Percentiles rank a stretch among this genome's conserved stretches.
phyloP scores from a whole-genome alignment of 306 rosid species.

The Mimosa bimucronata region DNA sequence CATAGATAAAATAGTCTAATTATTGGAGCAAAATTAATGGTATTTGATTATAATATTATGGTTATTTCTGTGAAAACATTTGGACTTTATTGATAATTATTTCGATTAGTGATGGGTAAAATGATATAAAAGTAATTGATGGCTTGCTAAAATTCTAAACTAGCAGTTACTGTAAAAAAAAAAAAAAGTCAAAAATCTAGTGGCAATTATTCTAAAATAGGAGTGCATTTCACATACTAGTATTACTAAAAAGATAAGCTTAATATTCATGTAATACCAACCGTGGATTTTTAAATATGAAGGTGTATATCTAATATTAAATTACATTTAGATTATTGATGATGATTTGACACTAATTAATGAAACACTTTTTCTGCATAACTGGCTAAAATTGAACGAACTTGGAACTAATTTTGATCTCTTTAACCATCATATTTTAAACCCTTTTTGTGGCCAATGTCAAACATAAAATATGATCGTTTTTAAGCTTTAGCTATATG shows the following conservation, averaged over 20 bases:
- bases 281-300: neutral
- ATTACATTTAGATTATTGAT: neutral
- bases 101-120: neutral
- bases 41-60: neutral
- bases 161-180: neutral
- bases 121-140: neutral
- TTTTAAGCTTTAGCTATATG: neutral
- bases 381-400: constrained; percentile 17
- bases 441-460: neutral
- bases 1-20: neutral
- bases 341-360: neutral
- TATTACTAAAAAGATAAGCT: neutral
- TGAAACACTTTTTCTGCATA: neutral
- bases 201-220: neutral
- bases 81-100: neutral
- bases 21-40: neutral
- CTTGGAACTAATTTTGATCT: neutral
- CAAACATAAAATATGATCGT: no score
- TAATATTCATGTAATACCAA: neutral
- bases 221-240: neutral
- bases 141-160: neutral
- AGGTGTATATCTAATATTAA: neutral
- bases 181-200: neutral
- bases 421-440: no score
- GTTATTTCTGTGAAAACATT: neutral